phyloP scores from a whole-genome alignment of 2,329 filamentous ascomycete genomes.

The Xylaria sp. region DNA sequence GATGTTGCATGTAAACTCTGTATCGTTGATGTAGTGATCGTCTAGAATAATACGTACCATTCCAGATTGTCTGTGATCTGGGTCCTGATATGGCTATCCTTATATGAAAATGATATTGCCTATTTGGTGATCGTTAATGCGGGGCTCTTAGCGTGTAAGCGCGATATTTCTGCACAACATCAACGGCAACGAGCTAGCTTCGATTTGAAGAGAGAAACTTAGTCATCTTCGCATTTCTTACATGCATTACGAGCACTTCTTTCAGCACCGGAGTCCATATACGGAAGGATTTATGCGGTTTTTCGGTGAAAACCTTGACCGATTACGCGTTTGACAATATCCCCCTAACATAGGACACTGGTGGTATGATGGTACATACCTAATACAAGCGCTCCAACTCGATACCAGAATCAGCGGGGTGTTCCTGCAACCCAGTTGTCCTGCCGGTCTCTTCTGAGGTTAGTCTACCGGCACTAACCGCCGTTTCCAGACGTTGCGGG shows the following conservation, averaged over 20 bases:
- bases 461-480: slow-evolving; percentile 12
- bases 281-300: neutral
- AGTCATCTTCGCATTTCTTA: slow-evolving; percentile 8
- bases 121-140: slow-evolving; percentile 18
- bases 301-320: slow-evolving; percentile 3
- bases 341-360: neutral
- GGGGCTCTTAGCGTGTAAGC: slow-evolving; percentile 25
- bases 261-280: neutral
- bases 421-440: neutral
- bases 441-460: slow-evolving; percentile 1
- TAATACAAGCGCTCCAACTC: slow-evolving; percentile 5
- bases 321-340: neutral
- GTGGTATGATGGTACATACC: neutral
- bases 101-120: slow-evolving; percentile 1
- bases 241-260: neutral
- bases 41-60: neutral
- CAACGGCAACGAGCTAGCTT: neutral
- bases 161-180: slow-evolving; percentile 29
- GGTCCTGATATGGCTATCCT: neutral
- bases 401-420: neutral
- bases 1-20: too few relatives aligned
- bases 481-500: slow-evolving; percentile 6
- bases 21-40: too few relatives aligned
- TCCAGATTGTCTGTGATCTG: neutral
- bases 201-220: neutral